Percentiles rank a stretch among this genome's conserved stretches.
phyloP scores from a whole-genome alignment of 805 yeast species.

The Candida oleophila region DNA sequence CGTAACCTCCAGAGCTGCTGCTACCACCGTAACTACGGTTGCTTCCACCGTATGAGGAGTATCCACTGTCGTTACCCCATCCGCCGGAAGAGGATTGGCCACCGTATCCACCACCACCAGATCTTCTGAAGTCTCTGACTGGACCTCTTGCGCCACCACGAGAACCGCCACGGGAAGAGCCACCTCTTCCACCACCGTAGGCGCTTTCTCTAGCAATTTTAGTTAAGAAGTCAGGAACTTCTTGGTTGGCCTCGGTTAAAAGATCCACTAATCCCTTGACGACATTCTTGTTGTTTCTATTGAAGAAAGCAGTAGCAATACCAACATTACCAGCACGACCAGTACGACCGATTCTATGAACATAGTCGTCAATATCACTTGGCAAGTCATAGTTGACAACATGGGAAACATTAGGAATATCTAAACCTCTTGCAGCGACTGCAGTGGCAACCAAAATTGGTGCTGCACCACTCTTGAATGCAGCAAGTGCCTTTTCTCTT shows the following conservation, averaged over 20 bases:
- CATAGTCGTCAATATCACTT: constrained; percentile 95
- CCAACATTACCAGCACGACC: constrained; percentile 99
- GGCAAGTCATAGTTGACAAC: constrained; percentile 98
- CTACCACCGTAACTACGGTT: constrained; percentile 29
- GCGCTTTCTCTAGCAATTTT: constrained; percentile 76
- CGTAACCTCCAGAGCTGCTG: constrained; percentile 23
- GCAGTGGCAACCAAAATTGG: constrained; percentile 98
- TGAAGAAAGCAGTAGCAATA: constrained; percentile 97
- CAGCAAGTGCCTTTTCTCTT: constrained; percentile 95
- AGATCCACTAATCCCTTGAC: constrained; percentile 85
- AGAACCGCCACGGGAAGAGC: constrained; percentile 49
- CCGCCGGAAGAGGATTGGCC: constrained; percentile 33
- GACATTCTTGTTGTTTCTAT: constrained; percentile 89
- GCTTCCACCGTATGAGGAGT: constrained; percentile 18
- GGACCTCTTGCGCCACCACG: constrained; percentile 55
- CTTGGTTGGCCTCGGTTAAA: constrained; percentile 95
- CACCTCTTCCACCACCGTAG: constrained; percentile 42
- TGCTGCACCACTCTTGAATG: constrained; percentile 88
- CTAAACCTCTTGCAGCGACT: constrained; percentile 99
- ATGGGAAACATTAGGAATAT: constrained; percentile 97
- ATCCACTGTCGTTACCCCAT: constrained; percentile 20
- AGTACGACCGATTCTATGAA: constrained; percentile 99
- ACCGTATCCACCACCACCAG: constrained; percentile 33
- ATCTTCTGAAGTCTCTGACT: constrained; percentile 54
- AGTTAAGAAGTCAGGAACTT: constrained; percentile 85